Evolutionary conservation across 768 basidiomycete genomes (phyloP).

Genomic region (Rhizopogon roseolus): DNA sequence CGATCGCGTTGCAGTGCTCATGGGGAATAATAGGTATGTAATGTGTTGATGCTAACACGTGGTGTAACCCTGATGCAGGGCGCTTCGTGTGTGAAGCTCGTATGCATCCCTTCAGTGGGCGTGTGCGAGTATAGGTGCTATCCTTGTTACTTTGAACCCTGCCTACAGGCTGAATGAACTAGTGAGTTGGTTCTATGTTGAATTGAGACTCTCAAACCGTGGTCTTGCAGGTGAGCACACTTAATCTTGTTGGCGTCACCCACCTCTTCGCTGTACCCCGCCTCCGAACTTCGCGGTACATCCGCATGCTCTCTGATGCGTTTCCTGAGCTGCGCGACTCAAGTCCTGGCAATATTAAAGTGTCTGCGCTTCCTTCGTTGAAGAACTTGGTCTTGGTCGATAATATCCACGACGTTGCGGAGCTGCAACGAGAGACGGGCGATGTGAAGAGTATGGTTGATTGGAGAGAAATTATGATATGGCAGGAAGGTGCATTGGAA

Average conservation of each 20-base stretch:
- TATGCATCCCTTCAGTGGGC: conserved; percentile 86
- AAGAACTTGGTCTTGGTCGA: conserved; percentile 65
- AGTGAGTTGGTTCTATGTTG: conserved; percentile 32
- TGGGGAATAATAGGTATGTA: conserved; percentile 80
- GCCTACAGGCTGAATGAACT: conserved; percentile 72
- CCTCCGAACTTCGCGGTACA: conserved; percentile 60
- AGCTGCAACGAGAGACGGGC: conserved; percentile 34
- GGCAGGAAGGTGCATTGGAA: conserved; percentile 52
- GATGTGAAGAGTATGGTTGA: conserved; percentile 52
- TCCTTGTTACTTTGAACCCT: conserved; percentile 80
- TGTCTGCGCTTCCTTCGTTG: conserved; percentile 54
- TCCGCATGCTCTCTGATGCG: conserved; percentile 52
- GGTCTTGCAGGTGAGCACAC: conserved; percentile 44
- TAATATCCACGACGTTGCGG: conserved; percentile 39
- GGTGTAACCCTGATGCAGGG: not conserved
- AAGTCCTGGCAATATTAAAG: conserved; percentile 51
- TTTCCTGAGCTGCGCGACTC: conserved; percentile 51
- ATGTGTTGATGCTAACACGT: not conserved
- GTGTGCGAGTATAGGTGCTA: conserved; percentile 78
- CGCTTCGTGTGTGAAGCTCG: conserved; percentile 36
- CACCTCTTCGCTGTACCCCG: conserved; percentile 72
- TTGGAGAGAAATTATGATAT: conserved; percentile 69
- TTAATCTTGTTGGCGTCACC: conserved; percentile 60
- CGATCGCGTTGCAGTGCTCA: conserved; percentile 73
- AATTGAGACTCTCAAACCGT: not conserved